A percentile compares a stretch with the other conserved stretches of the same genome.
phyloP scores from a whole-genome alignment of 2,329 filamentous ascomycete genomes.

The Aspergillus sp. region DNA sequence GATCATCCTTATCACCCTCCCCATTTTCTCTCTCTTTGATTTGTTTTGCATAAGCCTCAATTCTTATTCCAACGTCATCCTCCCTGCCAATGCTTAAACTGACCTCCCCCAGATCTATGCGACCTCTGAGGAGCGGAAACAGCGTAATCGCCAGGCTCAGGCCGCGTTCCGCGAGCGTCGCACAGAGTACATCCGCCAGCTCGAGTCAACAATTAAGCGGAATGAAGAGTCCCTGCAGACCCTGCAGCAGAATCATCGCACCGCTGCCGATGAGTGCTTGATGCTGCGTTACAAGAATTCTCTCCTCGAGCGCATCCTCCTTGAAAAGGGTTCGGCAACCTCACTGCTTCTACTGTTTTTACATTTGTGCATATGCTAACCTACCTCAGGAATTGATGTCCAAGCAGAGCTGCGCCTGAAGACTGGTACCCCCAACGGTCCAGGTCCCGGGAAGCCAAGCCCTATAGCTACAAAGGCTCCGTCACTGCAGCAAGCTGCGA shows the following conservation, averaged over 20 bases:
- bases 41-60: constrained; percentile 7
- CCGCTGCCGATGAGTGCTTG: constrained; percentile 90
- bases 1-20: constrained; percentile 20
- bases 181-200: constrained; percentile 98
- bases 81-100: constrained; percentile 10
- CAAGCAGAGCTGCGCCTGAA: constrained; percentile 93
- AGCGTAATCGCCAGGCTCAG: constrained; percentile 94
- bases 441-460: constrained; percentile 61
- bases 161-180: constrained; percentile 94
- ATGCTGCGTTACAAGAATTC: constrained; percentile 99
- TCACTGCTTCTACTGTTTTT: not conserved
- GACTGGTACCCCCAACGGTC: constrained; percentile 75
- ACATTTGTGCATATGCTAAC: constrained; percentile 12
- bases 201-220: constrained; percentile 94
- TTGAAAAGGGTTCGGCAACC: constrained; percentile 76
- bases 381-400: constrained; percentile 79
- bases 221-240: constrained; percentile 93
- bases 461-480: constrained; percentile 69
- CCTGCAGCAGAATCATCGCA: constrained; percentile 90
- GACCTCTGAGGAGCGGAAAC: constrained; percentile 96
- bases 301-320: constrained; percentile 85
- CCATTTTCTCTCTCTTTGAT: constrained; percentile 10
- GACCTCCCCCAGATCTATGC: constrained; percentile 76
- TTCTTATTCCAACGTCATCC: constrained; percentile 9
- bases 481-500: constrained; percentile 75